Conservation (phyloP, 2,329 filamentous ascomycete genomes). For the Monilinia fructigena region DNA sequence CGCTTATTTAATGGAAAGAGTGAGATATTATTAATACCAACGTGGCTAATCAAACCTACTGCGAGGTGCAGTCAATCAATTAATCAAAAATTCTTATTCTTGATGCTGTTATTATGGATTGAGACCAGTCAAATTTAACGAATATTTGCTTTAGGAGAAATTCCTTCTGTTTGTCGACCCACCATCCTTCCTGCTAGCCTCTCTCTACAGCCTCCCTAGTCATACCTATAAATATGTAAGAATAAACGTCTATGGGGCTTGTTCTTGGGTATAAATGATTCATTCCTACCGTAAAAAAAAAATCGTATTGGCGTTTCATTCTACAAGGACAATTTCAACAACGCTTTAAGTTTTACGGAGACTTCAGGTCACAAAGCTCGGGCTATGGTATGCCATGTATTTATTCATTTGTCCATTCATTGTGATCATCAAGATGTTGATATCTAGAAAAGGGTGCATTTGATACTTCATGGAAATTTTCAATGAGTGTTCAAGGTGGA, state of each 20-base stretch:
- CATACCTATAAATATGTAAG: too few species aligned
- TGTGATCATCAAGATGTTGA: not conserved
- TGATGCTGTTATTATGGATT: not conserved
- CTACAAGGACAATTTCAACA: not conserved
- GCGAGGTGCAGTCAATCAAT: slow-evolving; percentile 2
- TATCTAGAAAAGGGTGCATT: not conserved
- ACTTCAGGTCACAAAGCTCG: not conserved
- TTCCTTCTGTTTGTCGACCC: not conserved
- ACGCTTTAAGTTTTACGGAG: not conserved
- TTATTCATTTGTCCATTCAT: not conserved
- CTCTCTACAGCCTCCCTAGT: not conserved
- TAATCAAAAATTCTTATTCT: not conserved
- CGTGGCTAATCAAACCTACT: not conserved
- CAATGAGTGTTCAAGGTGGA: too few species aligned
- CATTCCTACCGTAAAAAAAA: not conserved
- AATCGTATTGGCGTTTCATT: not conserved
- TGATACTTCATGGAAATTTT: too few species aligned
- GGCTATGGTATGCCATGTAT: not conserved
- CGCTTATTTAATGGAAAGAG: slow-evolving; percentile 46
- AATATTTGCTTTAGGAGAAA: not conserved
- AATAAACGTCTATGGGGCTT: not conserved
- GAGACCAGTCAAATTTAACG: too few species aligned
- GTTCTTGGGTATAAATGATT: too few species aligned
- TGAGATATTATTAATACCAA: not conserved
- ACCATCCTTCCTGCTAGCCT: not conserved